Conservation (phyloP, 139 green algal genomes). For the Chlorella sorokiniana region DNA sequence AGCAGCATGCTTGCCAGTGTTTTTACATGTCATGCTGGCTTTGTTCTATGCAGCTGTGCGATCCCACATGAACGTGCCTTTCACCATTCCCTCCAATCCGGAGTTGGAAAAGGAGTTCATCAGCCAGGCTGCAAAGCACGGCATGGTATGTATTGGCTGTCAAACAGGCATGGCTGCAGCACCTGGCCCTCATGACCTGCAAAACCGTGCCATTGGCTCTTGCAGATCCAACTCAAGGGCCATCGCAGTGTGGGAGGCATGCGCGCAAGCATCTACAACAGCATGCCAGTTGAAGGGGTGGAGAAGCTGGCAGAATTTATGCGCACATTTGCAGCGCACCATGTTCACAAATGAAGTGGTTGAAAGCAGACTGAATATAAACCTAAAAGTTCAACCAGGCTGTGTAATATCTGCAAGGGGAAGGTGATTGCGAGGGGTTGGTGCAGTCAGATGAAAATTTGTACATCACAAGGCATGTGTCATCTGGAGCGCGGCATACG, state of each 20-base stretch:
- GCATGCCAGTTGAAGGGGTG: conserved; percentile 94
- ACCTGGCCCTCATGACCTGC: background rate
- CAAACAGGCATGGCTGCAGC: background rate
- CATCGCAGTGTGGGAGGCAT: conserved; percentile 98
- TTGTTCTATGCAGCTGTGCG: conserved; percentile 45
- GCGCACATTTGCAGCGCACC: conserved; percentile 78
- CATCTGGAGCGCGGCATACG: too few species aligned
- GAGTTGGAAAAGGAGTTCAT: conserved; percentile 91
- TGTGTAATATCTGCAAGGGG: background rate
- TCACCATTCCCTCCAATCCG: conserved; percentile 89
- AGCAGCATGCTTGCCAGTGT: background rate
- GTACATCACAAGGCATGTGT: too few species aligned
- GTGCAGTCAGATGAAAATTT: background rate
- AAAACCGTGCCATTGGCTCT: background rate
- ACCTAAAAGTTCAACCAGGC: conserved; percentile 5
- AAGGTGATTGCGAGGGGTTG: background rate
- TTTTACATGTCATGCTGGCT: background rate
- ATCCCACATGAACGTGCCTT: conserved; percentile 98
- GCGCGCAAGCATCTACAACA: conserved; percentile 99
- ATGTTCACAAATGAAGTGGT: conserved; percentile 12
- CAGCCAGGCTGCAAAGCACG: conserved; percentile 56
- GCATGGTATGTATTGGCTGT: conserved; percentile 41
- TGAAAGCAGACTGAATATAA: background rate
- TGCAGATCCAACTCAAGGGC: conserved; percentile 90
- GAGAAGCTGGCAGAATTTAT: conserved; percentile 90